Base-by-base conservation (phyloP, 257 asterid species). In the Rubia yunnanensis region DNA sequence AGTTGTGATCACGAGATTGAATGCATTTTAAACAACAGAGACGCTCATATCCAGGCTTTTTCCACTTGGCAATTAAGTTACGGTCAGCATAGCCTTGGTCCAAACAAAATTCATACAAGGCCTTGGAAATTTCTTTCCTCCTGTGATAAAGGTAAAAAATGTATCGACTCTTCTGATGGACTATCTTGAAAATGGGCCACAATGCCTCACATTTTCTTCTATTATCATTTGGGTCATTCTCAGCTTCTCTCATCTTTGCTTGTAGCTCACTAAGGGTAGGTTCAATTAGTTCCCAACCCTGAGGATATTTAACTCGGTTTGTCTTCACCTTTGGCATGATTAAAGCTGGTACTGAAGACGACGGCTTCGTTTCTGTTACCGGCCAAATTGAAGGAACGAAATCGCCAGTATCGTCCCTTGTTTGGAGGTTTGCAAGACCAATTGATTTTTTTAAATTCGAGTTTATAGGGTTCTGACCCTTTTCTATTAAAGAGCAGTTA, bases 221-320 rank as follows among this genome's bases (percentile, higher is more conserved):
- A n/a, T n/a, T n/a, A n/a, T n/a, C n/a, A n/a, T n/a, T n/a, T n/a
- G n/a, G n/a, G 61, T 90, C 96, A 71, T 82, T 86, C 74, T 90
- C 97, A 70, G 96, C 97, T 89, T 90, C 97, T 77, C 97, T 85
- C 97, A 90, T 90, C 74, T 85, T 88, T 18, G 88, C 95, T 77
- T 88, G 96, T 7, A 90, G 80, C 57, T 90, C 97, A 70, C 64
- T 81, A 20, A 90, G 88, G 22, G 95, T 90, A 28, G 97, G 97
- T 69, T 90, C 97, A 70, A 90, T 88, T 78, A 90, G 72, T 72
- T 90, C 95, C 97, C 97, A 90, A 26, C 97, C 97, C 68, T 84
- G 88, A 8, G 96, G 97, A 66, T 81, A 84, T 63, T 80, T 83
- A 57, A 86, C 87, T 52, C 94, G 79, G 82, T 80, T 90, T 8